Base-by-base conservation (phyloP, 345 rosid genomes). In the Salix dunnii region DNA sequence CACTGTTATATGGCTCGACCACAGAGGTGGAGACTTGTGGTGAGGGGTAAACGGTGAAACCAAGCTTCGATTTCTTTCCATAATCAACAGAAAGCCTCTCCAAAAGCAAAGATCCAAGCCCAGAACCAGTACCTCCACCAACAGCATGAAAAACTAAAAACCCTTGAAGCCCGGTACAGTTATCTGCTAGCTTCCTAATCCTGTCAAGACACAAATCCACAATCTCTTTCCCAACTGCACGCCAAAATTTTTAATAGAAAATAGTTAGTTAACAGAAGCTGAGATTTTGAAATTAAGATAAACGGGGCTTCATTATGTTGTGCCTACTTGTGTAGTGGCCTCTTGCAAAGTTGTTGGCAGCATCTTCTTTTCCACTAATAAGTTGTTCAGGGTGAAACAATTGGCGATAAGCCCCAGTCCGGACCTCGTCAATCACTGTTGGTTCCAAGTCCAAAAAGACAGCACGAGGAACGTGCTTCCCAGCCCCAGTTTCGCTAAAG, bases 1-100 rank as follows among this genome's bases (percentile, higher is more conserved):
- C 77, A 74, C 77, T 74, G 63, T 74, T 74, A 62, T 74, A 74
- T 21, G 77, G 77, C 71, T 74, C 77, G 16, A 74, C 77, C 12
- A 74, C 71, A 11, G 77, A 74, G 70, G 77, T 74, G 10, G 77
- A 74, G 21, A 65, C 77, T 42, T 74, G 71, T 30, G 77, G 77
- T 2, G 77, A 74, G 28, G 77, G 77, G 27, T 74, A 74, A 74
- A 74, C 60, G 21, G 77, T 74, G 62, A 74, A 74, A 2, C 70
- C 76, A 13, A 73, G 76, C 76, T 71, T 71, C 42, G 74, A 71
- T 35, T 71, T 71, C 40, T 71, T 71, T 4, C 74, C 74, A 12
- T 73, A 74, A 65, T 74, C 77, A 33, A 74, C 77, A 31, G 77
- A 74, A 9, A 74, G 70, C 70, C 77, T 74, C 43, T 64, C 77